Evolutionary conservation across 2,329 filamentous ascomycete genomes (phyloP), one percentile per base, ranked within the genome.

Genomic region (Paraphaeosphaeria sporulosa): DNA sequence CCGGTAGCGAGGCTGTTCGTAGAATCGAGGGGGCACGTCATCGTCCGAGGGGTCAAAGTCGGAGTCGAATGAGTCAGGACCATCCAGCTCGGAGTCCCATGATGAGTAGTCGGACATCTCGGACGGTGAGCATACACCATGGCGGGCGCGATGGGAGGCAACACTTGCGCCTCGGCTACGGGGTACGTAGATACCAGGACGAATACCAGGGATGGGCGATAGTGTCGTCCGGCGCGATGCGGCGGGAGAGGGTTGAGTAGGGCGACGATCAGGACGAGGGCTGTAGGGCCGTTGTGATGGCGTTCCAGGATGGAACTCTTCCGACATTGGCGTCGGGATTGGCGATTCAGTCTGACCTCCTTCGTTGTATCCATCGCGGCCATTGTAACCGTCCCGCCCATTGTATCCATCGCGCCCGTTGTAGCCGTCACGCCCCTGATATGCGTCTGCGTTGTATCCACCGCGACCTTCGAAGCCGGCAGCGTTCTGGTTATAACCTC

Each of bases 61-160:
- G n/a, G 66, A 65, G 54, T 69, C 65, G n/a, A 68, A 65, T 0
- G 71, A 75, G 38, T 72, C 73, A 2, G 76, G 75, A 3, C 69
- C 75, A 48, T 78, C 78, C 34, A 80, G 63, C 44, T 80, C 78
- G 15, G 75, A 78, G 60, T 80, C 78, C 78, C 78, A 80, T 36
- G 72, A 75, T 8, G 73, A 70, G 21, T 75, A 74, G 49, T 79
- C 77, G 19, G 74, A 76, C 8, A 76, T 60, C 13, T 75, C 71
- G n/a, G 67, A 70, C 2, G 71, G 64, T 8, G 71, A 69, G 44
- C 69, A 69, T n/a, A 69, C 64, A 34, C 73, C 71, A 10, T 72
- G 62, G 17, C 70, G 72, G 3, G 75, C 69, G n/a, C 66, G 69
- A 55, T 71, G 69, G 2, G 75, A 77, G 54, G 64, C 70, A 1